These are phyloP conservation scores for Podochytrium sp. DNA, from an alignment of 192 early-diverging fungal species.

Conservation along the genomic window DNA sequence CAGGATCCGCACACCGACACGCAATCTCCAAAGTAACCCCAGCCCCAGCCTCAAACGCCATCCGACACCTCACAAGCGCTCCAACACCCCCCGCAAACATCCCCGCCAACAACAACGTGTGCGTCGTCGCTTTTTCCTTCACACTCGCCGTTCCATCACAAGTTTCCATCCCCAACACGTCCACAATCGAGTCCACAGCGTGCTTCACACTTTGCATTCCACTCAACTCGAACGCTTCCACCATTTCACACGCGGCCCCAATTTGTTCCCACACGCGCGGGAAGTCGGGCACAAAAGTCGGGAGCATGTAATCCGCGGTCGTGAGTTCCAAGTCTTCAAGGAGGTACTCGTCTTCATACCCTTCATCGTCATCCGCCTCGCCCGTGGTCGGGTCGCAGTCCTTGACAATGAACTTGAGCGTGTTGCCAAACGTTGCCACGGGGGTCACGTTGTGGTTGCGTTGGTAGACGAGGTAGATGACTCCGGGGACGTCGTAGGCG, in stretches of 20 bases:
- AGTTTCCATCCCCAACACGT: slow-evolving; percentile 86
- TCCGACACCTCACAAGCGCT: slow-evolving; percentile 80
- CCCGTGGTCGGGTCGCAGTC: slow-evolving; percentile 95
- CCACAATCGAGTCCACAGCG: slow-evolving; percentile 71
- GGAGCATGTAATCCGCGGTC: slow-evolving; percentile 87
- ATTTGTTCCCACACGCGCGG: slow-evolving; percentile 78
- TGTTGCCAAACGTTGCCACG: slow-evolving; percentile 76
- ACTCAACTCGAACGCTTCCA: slow-evolving; percentile 89
- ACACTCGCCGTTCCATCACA: slow-evolving; percentile 71
- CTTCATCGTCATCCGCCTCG: slow-evolving; percentile 85
- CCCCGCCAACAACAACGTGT: slow-evolving; percentile 84
- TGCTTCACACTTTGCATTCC: slow-evolving; percentile 76
- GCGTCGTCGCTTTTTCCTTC: slow-evolving; percentile 74
- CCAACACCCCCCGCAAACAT: slow-evolving; percentile 81
- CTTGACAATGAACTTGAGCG: slow-evolving; percentile 87
- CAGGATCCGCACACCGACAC: slow-evolving; percentile 70
- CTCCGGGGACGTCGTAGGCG: slow-evolving; percentile 73
- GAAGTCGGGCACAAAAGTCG: slow-evolving; percentile 85
- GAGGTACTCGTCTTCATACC: slow-evolving; percentile 93
- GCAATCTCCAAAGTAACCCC: slow-evolving; percentile 94
- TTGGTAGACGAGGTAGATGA: slow-evolving; percentile 87
- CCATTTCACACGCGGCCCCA: slow-evolving; percentile 68
- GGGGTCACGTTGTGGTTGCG: slow-evolving; percentile 40
- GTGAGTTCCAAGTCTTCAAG: slow-evolving; percentile 86
- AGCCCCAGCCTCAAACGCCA: slow-evolving; percentile 77